These are phyloP conservation scores for Chenopodium quinoa DNA, from an alignment of 148 eudicot genomes.

Conservation along the genomic window DNA sequence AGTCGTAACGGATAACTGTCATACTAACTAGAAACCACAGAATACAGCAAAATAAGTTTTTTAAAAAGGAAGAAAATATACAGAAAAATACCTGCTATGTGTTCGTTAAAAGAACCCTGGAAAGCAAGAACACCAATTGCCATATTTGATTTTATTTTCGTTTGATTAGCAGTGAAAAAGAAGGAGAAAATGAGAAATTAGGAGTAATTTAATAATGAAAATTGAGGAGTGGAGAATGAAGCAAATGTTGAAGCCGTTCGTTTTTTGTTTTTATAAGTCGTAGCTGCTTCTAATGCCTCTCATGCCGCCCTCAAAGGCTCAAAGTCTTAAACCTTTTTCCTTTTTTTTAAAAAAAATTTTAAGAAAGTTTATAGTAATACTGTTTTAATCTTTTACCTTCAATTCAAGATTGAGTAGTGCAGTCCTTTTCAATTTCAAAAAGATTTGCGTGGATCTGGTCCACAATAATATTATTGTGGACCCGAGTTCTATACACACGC, in stretches of 20 bases:
- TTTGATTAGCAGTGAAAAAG: not conserved
- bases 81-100: conserved; percentile 57
- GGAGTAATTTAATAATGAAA: not conserved
- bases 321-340: not conserved
- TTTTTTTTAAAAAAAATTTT: too few species aligned
- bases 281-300: not conserved
- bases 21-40: too few species aligned
- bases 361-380: too few species aligned
- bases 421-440: too few species aligned
- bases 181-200: too few species aligned
- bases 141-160: conserved; percentile 31
- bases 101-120: conserved; percentile 97
- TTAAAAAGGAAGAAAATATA: not conserved
- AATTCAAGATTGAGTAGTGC: too few species aligned
- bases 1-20: not conserved
- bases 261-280: not conserved
- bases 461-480: too few species aligned
- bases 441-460: too few species aligned
- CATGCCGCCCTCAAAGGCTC: not conserved
- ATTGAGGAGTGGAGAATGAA: conserved; percentile 9
- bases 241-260: conserved; percentile 14
- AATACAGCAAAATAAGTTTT: not conserved
- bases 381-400: too few species aligned
- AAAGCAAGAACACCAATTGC: conserved; percentile 89
- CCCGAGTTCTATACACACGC: too few species aligned